Conservation (phyloP, 208 protist genomes). For the Vickermania spadyakhi region DNA sequence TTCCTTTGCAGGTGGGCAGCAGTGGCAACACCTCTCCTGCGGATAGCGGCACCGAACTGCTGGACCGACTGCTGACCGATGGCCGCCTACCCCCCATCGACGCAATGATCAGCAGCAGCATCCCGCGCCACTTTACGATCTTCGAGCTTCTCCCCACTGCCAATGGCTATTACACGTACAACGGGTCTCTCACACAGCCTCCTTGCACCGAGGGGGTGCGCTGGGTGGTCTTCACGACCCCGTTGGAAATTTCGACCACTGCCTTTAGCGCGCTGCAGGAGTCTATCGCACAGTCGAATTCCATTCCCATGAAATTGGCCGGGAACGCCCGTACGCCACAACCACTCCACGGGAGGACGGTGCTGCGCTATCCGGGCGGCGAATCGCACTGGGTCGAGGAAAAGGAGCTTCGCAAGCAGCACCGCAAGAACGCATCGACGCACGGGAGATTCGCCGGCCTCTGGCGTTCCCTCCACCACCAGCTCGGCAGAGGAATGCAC, state of each 20-base stretch:
- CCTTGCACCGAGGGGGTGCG: conserved; percentile 65
- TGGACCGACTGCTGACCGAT: conserved; percentile 47
- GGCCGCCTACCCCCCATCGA: conserved; percentile 37
- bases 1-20: conserved; percentile 52
- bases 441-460: too few species aligned
- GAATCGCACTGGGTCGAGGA: background rate
- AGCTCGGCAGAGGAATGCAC: background rate
- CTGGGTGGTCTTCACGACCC: conserved; percentile 77
- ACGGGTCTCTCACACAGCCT: conserved; percentile 66
- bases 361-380: conserved; percentile 55
- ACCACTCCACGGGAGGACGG: conserved; percentile 40
- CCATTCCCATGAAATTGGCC: conserved; percentile 36
- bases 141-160: conserved; percentile 27
- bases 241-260: conserved; percentile 37
- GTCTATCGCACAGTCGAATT: conserved; percentile 25
- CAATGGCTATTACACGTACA: conserved; percentile 66
- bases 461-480: background rate
- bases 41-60: conserved; percentile 41
- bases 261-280: conserved; percentile 39
- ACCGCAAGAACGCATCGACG: background rate
- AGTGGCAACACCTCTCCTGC: conserved; percentile 40
- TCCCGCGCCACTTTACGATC: conserved; percentile 40
- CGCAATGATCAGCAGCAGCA: conserved; percentile 47
- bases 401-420: conserved; percentile 4
- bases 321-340: conserved; percentile 55